Conservation (phyloP, 139 green algal genomes). For the Chlamydomonas asymmetrica region DNA sequence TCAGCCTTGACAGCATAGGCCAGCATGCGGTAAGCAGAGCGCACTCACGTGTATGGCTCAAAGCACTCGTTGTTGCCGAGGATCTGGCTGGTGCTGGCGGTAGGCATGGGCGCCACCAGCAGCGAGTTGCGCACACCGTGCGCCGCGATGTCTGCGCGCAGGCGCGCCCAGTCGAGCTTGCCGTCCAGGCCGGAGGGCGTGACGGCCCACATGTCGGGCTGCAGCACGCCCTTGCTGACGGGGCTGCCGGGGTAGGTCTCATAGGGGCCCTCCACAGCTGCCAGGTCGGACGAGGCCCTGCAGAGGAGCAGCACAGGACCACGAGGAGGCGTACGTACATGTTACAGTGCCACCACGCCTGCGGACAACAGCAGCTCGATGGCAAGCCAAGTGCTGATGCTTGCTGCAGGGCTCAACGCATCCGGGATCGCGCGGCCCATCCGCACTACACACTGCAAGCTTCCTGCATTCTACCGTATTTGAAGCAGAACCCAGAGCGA, state of each 20-base stretch:
- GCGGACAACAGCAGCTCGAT: too few relatives aligned
- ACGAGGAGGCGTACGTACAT: background rate
- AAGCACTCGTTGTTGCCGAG: slow-evolving; percentile 99
- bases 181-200: slow-evolving; percentile 37
- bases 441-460: too few relatives aligned
- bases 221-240: slow-evolving; percentile 82
- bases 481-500: too few relatives aligned
- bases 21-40: too few relatives aligned
- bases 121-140: slow-evolving; percentile 96
- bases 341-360: background rate
- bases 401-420: too few relatives aligned
- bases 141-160: slow-evolving; percentile 75
- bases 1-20: too few relatives aligned
- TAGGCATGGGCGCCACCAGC: slow-evolving; percentile 97
- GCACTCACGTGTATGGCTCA: slow-evolving; percentile 98
- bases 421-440: too few relatives aligned
- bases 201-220: slow-evolving; percentile 97
- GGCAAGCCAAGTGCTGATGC: too few relatives aligned
- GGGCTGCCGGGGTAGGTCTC: slow-evolving; percentile 85
- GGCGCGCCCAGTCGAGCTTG: slow-evolving; percentile 84
- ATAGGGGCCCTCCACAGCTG: slow-evolving; percentile 83
- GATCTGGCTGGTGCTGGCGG: slow-evolving; percentile 91
- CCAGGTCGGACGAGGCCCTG: slow-evolving; percentile 82
- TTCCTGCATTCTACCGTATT: too few relatives aligned
- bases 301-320: background rate